These are phyloP conservation scores for Globisporangium abappressorium DNA, from an alignment of 352 stramenopile genomes.

Conservation along the genomic window DNA sequence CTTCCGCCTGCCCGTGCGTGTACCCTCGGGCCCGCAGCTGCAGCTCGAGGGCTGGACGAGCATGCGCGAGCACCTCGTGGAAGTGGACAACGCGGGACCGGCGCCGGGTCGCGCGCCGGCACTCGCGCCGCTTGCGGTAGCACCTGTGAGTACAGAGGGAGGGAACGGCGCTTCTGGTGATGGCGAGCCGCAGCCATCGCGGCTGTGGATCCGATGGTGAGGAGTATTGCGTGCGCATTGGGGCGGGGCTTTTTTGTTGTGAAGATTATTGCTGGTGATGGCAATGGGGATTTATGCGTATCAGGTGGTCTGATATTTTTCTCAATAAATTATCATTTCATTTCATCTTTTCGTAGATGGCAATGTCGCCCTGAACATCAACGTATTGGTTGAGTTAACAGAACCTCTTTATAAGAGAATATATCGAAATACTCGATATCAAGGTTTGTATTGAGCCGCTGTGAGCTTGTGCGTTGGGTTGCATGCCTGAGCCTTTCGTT, in stretches of 20 bases:
- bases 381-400: neutral
- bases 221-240: too few relatives aligned
- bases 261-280: too few relatives aligned
- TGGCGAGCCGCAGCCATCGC: neutral
- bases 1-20: slow-evolving; percentile 8
- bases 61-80: slow-evolving; percentile 20
- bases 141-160: neutral
- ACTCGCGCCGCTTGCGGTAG: slow-evolving; percentile 9
- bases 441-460: too few relatives aligned
- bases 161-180: neutral
- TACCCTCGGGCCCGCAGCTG: slow-evolving; percentile 13
- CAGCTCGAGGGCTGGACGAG: slow-evolving; percentile 17
- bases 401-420: neutral
- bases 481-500: too few relatives aligned
- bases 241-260: too few relatives aligned
- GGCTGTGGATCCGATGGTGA: slow-evolving; percentile 13
- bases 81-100: neutral
- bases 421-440: neutral
- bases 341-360: neutral
- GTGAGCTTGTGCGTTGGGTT: too few relatives aligned
- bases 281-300: neutral
- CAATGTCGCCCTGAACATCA: neutral
- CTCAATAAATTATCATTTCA: neutral
- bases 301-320: neutral
- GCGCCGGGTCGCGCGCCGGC: neutral